Evolutionary conservation across 495 filamentous ascomycete genomes (phyloP).

Genomic region (Aspergillus baeticus): DNA sequence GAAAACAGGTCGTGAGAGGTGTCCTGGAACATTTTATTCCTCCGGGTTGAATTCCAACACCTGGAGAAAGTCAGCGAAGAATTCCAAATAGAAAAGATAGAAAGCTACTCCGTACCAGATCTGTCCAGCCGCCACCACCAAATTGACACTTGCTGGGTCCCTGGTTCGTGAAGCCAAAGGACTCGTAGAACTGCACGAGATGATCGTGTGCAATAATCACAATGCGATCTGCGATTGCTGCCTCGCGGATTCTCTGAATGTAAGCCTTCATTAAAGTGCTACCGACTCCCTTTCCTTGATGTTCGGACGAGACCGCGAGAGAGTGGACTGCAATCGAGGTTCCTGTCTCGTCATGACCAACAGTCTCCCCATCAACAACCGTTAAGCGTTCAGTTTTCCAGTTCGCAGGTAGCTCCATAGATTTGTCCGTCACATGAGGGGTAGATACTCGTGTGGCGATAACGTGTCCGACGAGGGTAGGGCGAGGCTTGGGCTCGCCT

Average conservation of each 20-base stretch:
- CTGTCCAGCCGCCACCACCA: slow-evolving; percentile 78
- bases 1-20: slow-evolving; percentile 3
- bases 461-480: slow-evolving; percentile 75
- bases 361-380: slow-evolving; percentile 30
- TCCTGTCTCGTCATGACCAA: slow-evolving; percentile 70
- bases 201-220: slow-evolving; percentile 76
- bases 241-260: slow-evolving; percentile 65
- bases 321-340: slow-evolving; percentile 79
- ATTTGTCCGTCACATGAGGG: slow-evolving; percentile 64
- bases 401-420: slow-evolving; percentile 71
- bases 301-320: slow-evolving; percentile 71
- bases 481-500: slow-evolving; percentile 43
- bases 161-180: slow-evolving; percentile 67
- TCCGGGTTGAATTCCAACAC: slow-evolving; percentile 30
- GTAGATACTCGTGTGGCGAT: slow-evolving; percentile 68
- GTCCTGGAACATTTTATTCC: background rate
- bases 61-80: slow-evolving; percentile 14
- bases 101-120: slow-evolving; percentile 52
- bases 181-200: slow-evolving; percentile 72
- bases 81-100: background rate
- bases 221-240: slow-evolving; percentile 67
- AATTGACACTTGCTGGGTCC: slow-evolving; percentile 66
- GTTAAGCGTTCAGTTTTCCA: slow-evolving; percentile 52
- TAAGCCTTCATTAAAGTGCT: slow-evolving; percentile 73
- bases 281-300: slow-evolving; percentile 75